These are phyloP conservation scores for Saturnispora halmiae DNA, from an alignment of 805 yeast genomes.

Conservation along the genomic window DNA sequence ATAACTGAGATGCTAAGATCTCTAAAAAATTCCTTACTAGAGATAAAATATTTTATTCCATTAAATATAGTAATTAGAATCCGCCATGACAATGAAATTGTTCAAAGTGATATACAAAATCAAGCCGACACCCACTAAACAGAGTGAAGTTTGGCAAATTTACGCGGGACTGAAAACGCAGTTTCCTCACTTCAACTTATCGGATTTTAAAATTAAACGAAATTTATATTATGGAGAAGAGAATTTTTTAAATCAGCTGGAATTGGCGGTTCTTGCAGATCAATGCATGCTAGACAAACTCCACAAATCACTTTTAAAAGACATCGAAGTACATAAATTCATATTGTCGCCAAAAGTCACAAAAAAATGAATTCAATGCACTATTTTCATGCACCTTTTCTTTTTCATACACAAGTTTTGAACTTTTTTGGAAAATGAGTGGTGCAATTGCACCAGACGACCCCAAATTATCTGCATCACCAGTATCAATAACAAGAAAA, in stretches of 20 bases:
- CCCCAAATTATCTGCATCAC: no score
- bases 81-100: background rate
- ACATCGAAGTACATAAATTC: no score
- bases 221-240: slow-evolving; percentile 12
- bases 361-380: no score
- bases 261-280: slow-evolving; percentile 2
- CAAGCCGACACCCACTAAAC: slow-evolving; percentile 17
- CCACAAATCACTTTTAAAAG: background rate
- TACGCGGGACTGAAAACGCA: slow-evolving; percentile 6
- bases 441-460: no score
- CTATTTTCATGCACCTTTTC: no score
- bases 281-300: background rate
- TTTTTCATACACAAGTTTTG: no score
- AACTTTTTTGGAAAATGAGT: no score
- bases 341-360: no score
- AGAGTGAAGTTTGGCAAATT: slow-evolving; percentile 19
- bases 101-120: slow-evolving; percentile 8
- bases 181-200: slow-evolving; percentile 1
- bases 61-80: background rate
- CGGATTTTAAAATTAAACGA: slow-evolving; percentile 18
- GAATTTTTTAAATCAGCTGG: slow-evolving; percentile 12
- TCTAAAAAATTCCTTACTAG: no score
- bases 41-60: no score
- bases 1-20: no score
- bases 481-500: no score